Evolutionary conservation across 2,329 filamentous ascomycete genomes (phyloP), one percentile per base, ranked within the genome.

Genomic region (Orbilia ellipsospora): DNA sequence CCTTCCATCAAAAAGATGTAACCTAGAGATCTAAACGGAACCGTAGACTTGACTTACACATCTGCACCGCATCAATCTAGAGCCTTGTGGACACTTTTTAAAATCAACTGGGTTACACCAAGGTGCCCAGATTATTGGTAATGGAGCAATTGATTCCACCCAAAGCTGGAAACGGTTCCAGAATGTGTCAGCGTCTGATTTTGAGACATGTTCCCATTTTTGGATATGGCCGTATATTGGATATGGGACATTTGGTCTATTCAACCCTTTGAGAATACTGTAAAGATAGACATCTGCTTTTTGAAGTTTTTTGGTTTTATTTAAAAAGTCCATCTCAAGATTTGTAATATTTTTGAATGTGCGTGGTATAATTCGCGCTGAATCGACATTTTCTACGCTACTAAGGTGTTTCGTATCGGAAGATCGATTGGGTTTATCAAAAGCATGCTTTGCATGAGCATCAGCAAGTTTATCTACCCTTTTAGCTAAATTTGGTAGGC

Each of bases 31-130:
- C 31, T 28, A 6, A 23, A 23, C 15, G 13, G 1, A 31, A 13
- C n/a, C 5, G 10, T 36, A 36, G 31, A 1, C 31, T 68, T 48
- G 26, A 50, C 66, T 66, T 56, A 77, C 73, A 61, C 73, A 77
- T 65, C 15, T 72, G 48, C 73, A 77, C 8, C 65, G 68, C 31
- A 36, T 36, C 5, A 36, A 1, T 59, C 59, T 60, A 5, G 26
- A 20, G 16, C 26, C 18, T 16, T 56, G 31, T 4, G 23, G 52
- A 3, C 8, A n/a, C 15, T 51, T 23, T 4, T 50, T 28, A 40
- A 23, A 4, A 23, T 16, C 51, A 6, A 66, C 48, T 40, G 63
- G 63, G 36, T 2, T 13, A 15, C 26, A 7, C 16, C 44, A 66
- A 2, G 52, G 15, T 23, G 40, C 44, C 63, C 63, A 66, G n/a